These are phyloP conservation scores for Magnaporthiopsis poae DNA, from an alignment of 2,329 filamentous ascomycete species.

Conservation along the genomic window DNA sequence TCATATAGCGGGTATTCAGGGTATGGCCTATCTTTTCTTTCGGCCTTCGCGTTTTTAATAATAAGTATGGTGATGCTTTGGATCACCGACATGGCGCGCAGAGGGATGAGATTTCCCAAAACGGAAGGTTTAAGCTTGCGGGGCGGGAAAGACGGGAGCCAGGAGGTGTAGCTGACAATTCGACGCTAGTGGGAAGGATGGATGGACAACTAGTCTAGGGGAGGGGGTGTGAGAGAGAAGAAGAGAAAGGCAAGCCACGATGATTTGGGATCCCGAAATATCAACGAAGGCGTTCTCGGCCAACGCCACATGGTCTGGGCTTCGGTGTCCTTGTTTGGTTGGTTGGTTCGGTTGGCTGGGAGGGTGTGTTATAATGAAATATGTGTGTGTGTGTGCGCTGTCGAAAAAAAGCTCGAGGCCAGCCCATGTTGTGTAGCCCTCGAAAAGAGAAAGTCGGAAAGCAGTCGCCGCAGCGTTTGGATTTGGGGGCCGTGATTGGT, in stretches of 20 bases:
- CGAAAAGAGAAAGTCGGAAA: background rate
- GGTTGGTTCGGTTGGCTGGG: too few species aligned
- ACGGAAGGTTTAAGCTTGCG: background rate
- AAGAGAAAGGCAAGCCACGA: background rate
- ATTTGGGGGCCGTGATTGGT: conserved; percentile 1
- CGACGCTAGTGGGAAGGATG: too few species aligned
- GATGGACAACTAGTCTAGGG: too few species aligned
- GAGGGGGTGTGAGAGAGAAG: background rate
- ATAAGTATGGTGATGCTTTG: too few species aligned
- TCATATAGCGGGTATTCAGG: too few species aligned
- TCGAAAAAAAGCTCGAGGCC: too few species aligned
- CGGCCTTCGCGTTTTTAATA: too few species aligned
- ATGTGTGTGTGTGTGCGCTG: too few species aligned
- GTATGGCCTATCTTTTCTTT: too few species aligned
- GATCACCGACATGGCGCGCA: too few species aligned
- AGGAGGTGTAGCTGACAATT: background rate
- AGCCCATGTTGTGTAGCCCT: too few species aligned
- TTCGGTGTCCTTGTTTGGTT: background rate
- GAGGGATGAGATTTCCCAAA: background rate
- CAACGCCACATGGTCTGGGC: background rate
- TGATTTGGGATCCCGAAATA: background rate
- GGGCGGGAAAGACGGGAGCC: background rate
- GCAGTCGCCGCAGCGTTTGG: background rate
- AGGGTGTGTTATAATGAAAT: too few species aligned
- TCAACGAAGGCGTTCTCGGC: background rate